Base-by-base conservation (phyloP, 768 basidiomycete species). In the Cytidiella melzeri region DNA sequence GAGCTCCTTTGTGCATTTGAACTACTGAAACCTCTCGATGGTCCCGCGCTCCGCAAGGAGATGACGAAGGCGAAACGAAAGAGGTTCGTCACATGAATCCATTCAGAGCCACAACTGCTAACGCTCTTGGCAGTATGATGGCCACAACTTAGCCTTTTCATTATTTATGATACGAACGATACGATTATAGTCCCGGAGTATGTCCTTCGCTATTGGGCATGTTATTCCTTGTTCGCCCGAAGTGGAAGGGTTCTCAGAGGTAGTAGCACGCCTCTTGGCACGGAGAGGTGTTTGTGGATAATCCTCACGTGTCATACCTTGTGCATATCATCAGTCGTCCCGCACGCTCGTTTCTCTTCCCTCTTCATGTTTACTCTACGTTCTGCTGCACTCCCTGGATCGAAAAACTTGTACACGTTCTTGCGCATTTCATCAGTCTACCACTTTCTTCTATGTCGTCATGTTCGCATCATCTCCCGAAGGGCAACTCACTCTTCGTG, bases 51-150 rank as follows among this genome's bases (percentile, higher is more conserved):
- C 57, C 87, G 92, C 57, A 97, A 97, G 68, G 94, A 97, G 67
- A 96, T 97, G 93, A 94, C 91, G 37, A 96, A 96, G 70, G 91
- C 91, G 45, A 96, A 95, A 70, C 88, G 94, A 76, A 96, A 96
- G 78, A 95, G 92, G 92, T 89, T 53, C 46, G 73, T 10, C 24
- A 12, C 37, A 34, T 45, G 13, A 21, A 21, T 42, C 9, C 38
- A 9, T 42, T 28, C 12, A 10, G 34, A 1, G 13, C 24, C n/a
- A 4, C 10, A 39, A 6, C 15, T 43, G 18, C 50, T 37, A 0
- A 36, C 6, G 15, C 24, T 2, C n/a, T 48, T 24, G 18, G 10
- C 43, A 63, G 61, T 58, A 57, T 64, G 59, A 64, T 64, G 63
- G 63, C 63, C 27, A 60, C 62, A 41, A 62, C 63, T 43, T 64